Base-by-base conservation (phyloP, 1,284 basidiomycete genomes). In the Trichosporon sp. region DNA sequence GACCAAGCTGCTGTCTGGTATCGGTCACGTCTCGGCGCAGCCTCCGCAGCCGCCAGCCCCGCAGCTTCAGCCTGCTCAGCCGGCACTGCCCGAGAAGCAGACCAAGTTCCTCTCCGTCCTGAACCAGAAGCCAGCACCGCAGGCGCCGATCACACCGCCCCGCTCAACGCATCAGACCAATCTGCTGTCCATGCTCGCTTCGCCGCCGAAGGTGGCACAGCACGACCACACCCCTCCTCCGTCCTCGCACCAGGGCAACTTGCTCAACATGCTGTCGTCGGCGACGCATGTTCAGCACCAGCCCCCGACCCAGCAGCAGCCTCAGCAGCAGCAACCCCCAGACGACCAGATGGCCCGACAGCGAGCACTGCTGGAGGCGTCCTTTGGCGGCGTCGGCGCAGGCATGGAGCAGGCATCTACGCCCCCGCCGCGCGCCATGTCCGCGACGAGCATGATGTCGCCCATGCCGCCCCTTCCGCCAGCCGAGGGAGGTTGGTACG, bases 1-100 rank as follows among this genome's bases (percentile, higher is more conserved):
- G 7, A 69, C 71, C 0, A 65, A 65, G 31, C 60, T 79, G 2
- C 67, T 79, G 1, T 71, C 74, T 9, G 70, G 69, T 0, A 23
- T 76, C 1, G 69, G 65, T 3, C 54, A 60, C 2, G 58, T 64
- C 14, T 25, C 60, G 14, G n/a, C 60, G 8, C 23, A 52, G 2
- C 31, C 40, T 2, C 56, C 56, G 11, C 6, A 33, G 13, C 56
- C 60, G 13, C 46, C 62, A n/a, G 25, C 46, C 21, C 23, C 34
- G 9, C 60, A 65, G 19, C n/a, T 29, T 6, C 60, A 65, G 14
- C n/a, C 37, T 10, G 49, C 49, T 6, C 60, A 65, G 14, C n/a
- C 37, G 7, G 49, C 49, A 10, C 34, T 56, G 7, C 61, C 40
- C 2, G 59, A 63, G 25, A 66, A 66, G 44, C 65, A 64, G 23